Percentiles rank a stretch among this genome's conserved stretches.
These are phyloP conservation scores for Lachancea kluyveri DNA, from an alignment of 805 yeast species.

Conservation along the genomic window DNA sequence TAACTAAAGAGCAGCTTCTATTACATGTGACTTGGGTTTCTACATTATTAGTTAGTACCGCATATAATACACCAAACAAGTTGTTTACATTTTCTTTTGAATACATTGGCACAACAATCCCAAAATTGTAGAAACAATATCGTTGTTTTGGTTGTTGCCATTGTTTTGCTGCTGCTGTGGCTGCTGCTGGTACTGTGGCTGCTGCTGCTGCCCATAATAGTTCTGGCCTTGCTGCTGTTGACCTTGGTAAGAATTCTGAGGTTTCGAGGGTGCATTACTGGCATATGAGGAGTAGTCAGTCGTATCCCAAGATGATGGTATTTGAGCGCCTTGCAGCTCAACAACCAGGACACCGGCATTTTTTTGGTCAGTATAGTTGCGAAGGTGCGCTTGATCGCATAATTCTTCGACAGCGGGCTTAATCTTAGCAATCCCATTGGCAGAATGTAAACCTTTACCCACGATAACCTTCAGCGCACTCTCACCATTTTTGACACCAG, in stretches of 20 bases:
- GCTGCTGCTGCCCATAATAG: conserved; percentile 29
- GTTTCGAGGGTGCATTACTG: conserved; percentile 12
- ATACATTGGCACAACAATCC: conserved; percentile 33
- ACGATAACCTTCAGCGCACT: conserved; percentile 72
- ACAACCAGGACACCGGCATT: conserved; percentile 80
- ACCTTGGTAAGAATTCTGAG: conserved; percentile 12
- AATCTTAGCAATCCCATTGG: conserved; percentile 74
- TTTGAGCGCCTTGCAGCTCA: conserved; percentile 45
- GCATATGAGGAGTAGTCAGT: conserved; percentile 11
- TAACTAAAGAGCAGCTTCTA: conserved; percentile 7
- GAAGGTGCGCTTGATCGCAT: conserved; percentile 61
- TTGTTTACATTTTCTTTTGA: conserved; percentile 16
- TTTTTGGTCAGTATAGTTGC: conserved; percentile 54
- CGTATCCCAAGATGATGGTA: conserved; percentile 35
- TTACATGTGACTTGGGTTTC: conserved; percentile 12
- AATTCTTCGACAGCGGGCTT: conserved; percentile 83
- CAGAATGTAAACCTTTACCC: conserved; percentile 87
- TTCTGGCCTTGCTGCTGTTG: conserved; percentile 23
- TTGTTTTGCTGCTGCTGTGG: conserved; percentile 24
- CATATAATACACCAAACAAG: conserved; percentile 2
- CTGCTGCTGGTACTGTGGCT: conserved; percentile 20
- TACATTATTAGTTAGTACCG: conserved; percentile 9
- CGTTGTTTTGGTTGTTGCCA: conserved; percentile 28
- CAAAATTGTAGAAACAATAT: conserved; percentile 17
- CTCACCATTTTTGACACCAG: conserved; percentile 53